phyloP scores from a whole-genome alignment of 176 grass and related monocot species.

The Oryza coarctata region DNA sequence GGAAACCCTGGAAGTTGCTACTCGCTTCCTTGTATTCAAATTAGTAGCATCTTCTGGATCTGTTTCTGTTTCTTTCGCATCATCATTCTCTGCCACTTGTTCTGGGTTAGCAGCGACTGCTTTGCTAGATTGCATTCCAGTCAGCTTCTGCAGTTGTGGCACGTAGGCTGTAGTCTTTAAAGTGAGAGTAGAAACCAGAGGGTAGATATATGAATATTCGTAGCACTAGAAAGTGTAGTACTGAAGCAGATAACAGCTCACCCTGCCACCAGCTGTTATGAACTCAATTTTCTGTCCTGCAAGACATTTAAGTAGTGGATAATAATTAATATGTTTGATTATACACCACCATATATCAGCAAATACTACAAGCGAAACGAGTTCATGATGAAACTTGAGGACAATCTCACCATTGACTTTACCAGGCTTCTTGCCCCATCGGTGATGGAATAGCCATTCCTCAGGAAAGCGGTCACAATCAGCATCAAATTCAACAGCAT shows the following conservation, averaged over 20 bases:
- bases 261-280: slow-evolving; percentile 88
- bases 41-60: slow-evolving; percentile 22
- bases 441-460: slow-evolving; percentile 90
- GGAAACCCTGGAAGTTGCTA: neutral
- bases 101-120: slow-evolving; percentile 24
- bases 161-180: slow-evolving; percentile 79
- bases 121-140: slow-evolving; percentile 41
- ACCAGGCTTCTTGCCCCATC: slow-evolving; percentile 84
- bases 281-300: slow-evolving; percentile 96
- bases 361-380: neutral
- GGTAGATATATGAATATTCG: neutral
- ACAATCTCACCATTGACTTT: slow-evolving; percentile 65
- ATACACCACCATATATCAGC: neutral
- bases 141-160: slow-evolving; percentile 73
- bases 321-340: neutral
- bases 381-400: neutral
- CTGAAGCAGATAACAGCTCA: slow-evolving; percentile 37
- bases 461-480: slow-evolving; percentile 66
- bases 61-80: slow-evolving; percentile 17
- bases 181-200: slow-evolving; percentile 14
- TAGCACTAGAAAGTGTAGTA: slow-evolving; percentile 18
- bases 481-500: slow-evolving; percentile 83
- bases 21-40: slow-evolving; percentile 42
- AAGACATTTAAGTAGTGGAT: neutral
- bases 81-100: slow-evolving; percentile 31